Evolutionary conservation across 352 stramenopile species (phyloP), one percentile per base, ranked within the genome.

Genomic region (Pythium plurisporium): DNA sequence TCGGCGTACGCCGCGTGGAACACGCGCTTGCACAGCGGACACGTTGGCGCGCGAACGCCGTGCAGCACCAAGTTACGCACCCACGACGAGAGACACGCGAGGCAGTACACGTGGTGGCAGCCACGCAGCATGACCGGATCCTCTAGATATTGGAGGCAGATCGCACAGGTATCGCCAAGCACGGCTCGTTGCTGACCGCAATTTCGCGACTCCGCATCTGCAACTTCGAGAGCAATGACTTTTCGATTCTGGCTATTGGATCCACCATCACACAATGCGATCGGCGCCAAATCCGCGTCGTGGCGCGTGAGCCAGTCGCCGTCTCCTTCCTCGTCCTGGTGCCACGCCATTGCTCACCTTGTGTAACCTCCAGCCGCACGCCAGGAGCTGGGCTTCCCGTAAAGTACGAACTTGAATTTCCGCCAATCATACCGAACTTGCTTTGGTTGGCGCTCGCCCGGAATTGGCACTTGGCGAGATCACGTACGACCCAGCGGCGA

Each of bases 71-170:
- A 53, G 55, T 73, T 86, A 23, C 72, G 61, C 45, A 72, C 71
- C 82, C 82, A 91, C 11, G 67, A 79, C 38, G 69, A 76, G 14
- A 91, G 44, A 55, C 82, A 91, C 55, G 74, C 73, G 59, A 74
- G 73, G 59, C 82, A 91, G 65, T 86, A 91, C 8, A 88, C 79
- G 59, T 91, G 82, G 41, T 79, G 82, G 60, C 82, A 91, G 15
- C 40, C 33, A 6, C 64, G 69, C 7, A 89, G 51, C 74, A 91
- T 88, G 47, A 80, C 77, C 0, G 82, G 45, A 50, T 81, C 72
- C n/a, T 59, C 61, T 0, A 89, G 65, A 0, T 52, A 67, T 53
- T 89, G 73, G 14, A 91, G 66, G 27, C 82, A 91, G 45, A 91
- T 91, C 2, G 82, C 55, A 36, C 82, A 91, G 15, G 71, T 67